phyloP scores from a whole-genome alignment of 2,329 filamentous ascomycete genomes.

The Coleophoma eucalyptorum region DNA sequence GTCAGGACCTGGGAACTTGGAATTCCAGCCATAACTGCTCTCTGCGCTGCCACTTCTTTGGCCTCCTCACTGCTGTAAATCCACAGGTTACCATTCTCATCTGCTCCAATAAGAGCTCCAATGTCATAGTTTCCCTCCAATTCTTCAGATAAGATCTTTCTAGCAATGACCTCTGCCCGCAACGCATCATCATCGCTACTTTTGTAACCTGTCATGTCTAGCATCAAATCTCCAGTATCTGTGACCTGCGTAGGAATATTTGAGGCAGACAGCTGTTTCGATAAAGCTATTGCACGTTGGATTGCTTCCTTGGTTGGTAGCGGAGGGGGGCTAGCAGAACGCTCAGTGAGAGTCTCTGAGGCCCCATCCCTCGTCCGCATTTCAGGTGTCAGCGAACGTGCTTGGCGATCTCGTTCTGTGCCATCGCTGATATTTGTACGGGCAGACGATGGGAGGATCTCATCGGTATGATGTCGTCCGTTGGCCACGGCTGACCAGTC shows the following conservation, averaged over 20 bases:
- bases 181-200: conserved; percentile 89
- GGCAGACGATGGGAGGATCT: conserved; percentile 45
- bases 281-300: conserved; percentile 77
- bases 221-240: conserved; percentile 88
- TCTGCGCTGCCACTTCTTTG: conserved; percentile 79
- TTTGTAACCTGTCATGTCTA: conserved; percentile 98
- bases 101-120: conserved; percentile 88
- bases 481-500: conserved; percentile 43
- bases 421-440: conserved; percentile 28
- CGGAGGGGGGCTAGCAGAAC: conserved; percentile 76
- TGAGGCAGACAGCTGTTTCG: conserved; percentile 79
- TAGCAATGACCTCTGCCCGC: conserved; percentile 86
- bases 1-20: conserved; percentile 13
- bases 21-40: conserved; percentile 47
- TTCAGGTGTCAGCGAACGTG: conserved; percentile 33
- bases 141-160: conserved; percentile 89
- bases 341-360: conserved; percentile 35
- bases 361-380: conserved; percentile 18
- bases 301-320: conserved; percentile 71
- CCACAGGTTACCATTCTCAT: conserved; percentile 97
- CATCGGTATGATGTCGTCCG: conserved; percentile 49
- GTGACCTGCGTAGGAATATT: conserved; percentile 95
- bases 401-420: conserved; percentile 30
- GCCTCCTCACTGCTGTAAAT: conserved; percentile 98
- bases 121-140: conserved; percentile 95